Evolutionary conservation across 768 basidiomycete species (phyloP).

Genomic region (Pleurotus tuber-regium): DNA sequence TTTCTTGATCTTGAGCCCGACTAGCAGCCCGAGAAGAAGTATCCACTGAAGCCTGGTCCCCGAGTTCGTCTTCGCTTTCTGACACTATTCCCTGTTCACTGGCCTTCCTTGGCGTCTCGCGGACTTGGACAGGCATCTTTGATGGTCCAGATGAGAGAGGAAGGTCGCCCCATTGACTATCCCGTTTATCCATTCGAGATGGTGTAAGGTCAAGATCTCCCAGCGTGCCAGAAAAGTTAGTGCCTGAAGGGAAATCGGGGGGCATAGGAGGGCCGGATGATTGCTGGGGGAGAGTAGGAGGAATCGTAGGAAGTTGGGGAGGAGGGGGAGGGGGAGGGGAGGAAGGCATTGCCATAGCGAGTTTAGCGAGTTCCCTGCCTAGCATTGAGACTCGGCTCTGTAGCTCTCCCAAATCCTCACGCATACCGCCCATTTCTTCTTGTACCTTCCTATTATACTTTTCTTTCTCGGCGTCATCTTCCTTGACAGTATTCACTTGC

Average conservation of each 20-base stretch:
- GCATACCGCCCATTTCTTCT: constrained; percentile 50
- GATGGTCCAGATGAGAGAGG: constrained; percentile 48
- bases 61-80: constrained; percentile 5
- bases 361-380: constrained; percentile 77
- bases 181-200: not conserved
- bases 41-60: constrained; percentile 2
- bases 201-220: constrained; percentile 7
- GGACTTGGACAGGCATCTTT: constrained; percentile 38
- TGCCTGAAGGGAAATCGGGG: constrained; percentile 4
- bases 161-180: constrained; percentile 8
- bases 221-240: constrained; percentile 1
- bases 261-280: not conserved
- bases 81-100: constrained; percentile 8
- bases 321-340: constrained; percentile 33
- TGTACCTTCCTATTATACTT: constrained; percentile 31
- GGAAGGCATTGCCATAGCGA: constrained; percentile 43
- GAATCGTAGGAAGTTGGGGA: constrained; percentile 25
- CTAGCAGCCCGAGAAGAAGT: not conserved
- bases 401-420: constrained; percentile 69
- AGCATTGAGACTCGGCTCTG: constrained; percentile 73
- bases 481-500: constrained; percentile 10
- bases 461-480: constrained; percentile 9
- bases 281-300: constrained; percentile 24
- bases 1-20: not conserved
- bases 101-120: constrained; percentile 2